Percentiles rank a stretch among this genome's conserved stretches.
Conservation (phyloP, 371 early-diverging fungal species). For the Mortierella sp. region DNA sequence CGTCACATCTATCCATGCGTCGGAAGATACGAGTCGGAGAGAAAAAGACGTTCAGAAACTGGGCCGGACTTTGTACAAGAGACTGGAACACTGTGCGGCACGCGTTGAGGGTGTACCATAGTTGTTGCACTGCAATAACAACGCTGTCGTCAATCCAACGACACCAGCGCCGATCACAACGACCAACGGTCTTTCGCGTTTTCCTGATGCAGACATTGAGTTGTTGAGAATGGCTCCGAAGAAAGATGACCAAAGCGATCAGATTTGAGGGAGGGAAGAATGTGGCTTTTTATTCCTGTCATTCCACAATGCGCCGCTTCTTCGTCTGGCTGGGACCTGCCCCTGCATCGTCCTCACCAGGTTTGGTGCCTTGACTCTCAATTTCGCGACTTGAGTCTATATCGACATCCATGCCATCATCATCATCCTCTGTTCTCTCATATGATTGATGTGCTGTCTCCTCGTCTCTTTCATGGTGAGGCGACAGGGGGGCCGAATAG, state of each 20-base stretch:
- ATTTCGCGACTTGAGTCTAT: constrained; percentile 1
- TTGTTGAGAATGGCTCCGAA: neutral
- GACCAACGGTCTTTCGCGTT: constrained; percentile 22
- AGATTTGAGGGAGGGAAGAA: neutral
- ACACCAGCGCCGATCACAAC: constrained; percentile 82
- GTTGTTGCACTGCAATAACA: constrained; percentile 61
- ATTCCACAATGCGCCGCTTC: neutral
- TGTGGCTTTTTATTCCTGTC: neutral
- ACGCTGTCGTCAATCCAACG: constrained; percentile 74
- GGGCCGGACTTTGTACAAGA: too few relatives aligned
- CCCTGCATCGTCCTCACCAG: constrained; percentile 1
- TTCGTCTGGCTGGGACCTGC: neutral
- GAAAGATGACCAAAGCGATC: neutral
- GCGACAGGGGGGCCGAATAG: neutral
- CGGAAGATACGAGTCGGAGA: neutral
- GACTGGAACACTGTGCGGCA: too few relatives aligned
- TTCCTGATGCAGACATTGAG: constrained; percentile 16
- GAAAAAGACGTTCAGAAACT: too few relatives aligned
- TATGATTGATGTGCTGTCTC: neutral
- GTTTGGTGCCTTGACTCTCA: neutral
- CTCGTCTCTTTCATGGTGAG: neutral
- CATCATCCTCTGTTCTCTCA: neutral
- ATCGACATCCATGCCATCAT: constrained; percentile 10
- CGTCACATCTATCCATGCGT: constrained; percentile 55
- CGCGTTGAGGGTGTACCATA: constrained; percentile 57